Conservation (phyloP, 176 grass and related monocot species). For the Ananas comosus region DNA sequence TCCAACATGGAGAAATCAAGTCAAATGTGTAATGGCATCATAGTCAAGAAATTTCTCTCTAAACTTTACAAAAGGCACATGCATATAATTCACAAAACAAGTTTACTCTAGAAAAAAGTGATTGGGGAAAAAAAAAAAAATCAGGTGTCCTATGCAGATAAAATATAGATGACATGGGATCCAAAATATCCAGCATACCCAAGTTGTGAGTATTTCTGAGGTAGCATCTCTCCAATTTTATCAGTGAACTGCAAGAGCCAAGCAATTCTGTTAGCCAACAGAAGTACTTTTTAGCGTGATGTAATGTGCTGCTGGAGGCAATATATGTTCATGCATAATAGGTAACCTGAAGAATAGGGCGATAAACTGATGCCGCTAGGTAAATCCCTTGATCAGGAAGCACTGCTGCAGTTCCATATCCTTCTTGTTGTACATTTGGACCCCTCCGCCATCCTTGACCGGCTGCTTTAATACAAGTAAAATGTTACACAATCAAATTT, state of each 20-base stretch:
- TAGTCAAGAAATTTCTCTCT: too few relatives aligned
- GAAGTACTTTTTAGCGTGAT: constrained; percentile 10
- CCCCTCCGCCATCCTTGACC: constrained; percentile 92
- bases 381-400: constrained; percentile 98
- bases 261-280: constrained; percentile 12
- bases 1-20: too few relatives aligned
- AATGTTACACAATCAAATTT: background rate
- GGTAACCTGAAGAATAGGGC: constrained; percentile 85
- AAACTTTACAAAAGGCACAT: too few relatives aligned
- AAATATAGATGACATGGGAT: background rate
- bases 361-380: constrained; percentile 88
- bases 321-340: constrained; percentile 15
- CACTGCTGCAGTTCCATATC: constrained; percentile 80
- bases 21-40: too few relatives aligned
- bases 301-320: constrained; percentile 5
- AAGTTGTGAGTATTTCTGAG: constrained; percentile 65
- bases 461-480: constrained; percentile 21
- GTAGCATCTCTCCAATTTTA: constrained; percentile 78
- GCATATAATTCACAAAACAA: too few relatives aligned
- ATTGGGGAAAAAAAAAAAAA: background rate
- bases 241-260: constrained; percentile 75
- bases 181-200: constrained; percentile 35
- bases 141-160: background rate
- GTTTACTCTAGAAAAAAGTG: too few relatives aligned
- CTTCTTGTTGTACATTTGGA: constrained; percentile 72